Evolutionary conservation across 176 grass and related monocot genomes (phyloP).

Genomic region (Avena atlantica): DNA sequence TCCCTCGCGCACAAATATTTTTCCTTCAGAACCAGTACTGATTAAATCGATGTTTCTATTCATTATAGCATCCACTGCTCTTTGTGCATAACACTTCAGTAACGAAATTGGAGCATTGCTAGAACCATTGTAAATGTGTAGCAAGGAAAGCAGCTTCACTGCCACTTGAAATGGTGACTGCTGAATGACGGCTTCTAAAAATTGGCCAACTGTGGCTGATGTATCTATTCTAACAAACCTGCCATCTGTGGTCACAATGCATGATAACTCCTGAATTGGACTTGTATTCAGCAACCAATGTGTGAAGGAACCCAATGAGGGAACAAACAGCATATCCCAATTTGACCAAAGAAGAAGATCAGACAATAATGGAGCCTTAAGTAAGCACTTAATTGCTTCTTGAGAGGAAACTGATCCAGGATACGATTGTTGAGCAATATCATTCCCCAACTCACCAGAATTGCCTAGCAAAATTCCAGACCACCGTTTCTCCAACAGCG

Average conservation of each 20-base stretch:
- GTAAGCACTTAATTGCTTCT: slow-evolving; percentile 55
- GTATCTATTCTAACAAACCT: slow-evolving; percentile 76
- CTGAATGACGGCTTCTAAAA: slow-evolving; percentile 75
- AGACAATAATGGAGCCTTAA: slow-evolving; percentile 81
- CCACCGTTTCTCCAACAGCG: slow-evolving; percentile 55
- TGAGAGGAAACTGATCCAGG: slow-evolving; percentile 45
- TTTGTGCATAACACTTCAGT: slow-evolving; percentile 84
- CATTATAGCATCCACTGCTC: slow-evolving; percentile 62
- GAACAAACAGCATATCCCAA: slow-evolving; percentile 80
- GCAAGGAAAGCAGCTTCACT: slow-evolving; percentile 78
- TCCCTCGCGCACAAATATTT: slow-evolving; percentile 9
- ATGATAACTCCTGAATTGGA: slow-evolving; percentile 63
- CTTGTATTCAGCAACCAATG: slow-evolving; percentile 73
- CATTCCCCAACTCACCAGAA: background rate
- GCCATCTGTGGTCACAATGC: slow-evolving; percentile 71
- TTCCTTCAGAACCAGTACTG: slow-evolving; percentile 39
- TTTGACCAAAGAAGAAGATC: slow-evolving; percentile 76
- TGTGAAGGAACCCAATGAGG: slow-evolving; percentile 72
- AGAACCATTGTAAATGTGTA: slow-evolving; percentile 74
- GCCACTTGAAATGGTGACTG: slow-evolving; percentile 71
- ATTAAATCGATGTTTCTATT: slow-evolving; percentile 53
- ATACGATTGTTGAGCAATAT: slow-evolving; percentile 39
- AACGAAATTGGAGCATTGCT: slow-evolving; percentile 68
- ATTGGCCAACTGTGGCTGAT: slow-evolving; percentile 75
- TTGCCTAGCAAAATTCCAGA: slow-evolving; percentile 24